These are phyloP conservation scores for Epithele typhae DNA, from an alignment of 768 basidiomycete species.

Conservation along the genomic window DNA sequence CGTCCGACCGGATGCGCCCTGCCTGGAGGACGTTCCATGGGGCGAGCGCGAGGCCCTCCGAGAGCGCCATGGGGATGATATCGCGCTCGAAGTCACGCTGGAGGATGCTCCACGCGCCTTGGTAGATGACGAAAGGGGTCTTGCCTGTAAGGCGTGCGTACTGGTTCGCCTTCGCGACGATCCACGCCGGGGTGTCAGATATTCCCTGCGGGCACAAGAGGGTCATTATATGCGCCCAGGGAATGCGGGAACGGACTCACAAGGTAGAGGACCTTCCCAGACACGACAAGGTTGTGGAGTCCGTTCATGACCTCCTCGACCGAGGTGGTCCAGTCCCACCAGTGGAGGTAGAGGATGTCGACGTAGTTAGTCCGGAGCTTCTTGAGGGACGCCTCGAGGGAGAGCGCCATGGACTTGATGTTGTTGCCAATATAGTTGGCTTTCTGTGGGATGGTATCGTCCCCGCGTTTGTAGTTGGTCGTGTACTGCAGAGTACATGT, in stretches of 20 bases:
- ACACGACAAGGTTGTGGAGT: conserved; percentile 45
- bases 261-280: conserved; percentile 42
- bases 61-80: conserved; percentile 33
- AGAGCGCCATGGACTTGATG: conserved; percentile 33
- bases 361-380: conserved; percentile 41
- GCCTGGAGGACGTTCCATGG: conserved; percentile 21
- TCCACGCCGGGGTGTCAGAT: conserved; percentile 33
- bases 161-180: conserved; percentile 34
- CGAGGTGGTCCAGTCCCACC: conserved; percentile 49
- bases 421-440: conserved; percentile 34
- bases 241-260: conserved; percentile 6
- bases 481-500: too few species aligned
- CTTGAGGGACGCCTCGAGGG: conserved; percentile 31
- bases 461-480: too few species aligned
- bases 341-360: conserved; percentile 43
- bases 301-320: conserved; percentile 55
- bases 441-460: conserved; percentile 16
- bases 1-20: conserved; percentile 20
- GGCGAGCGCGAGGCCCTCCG: conserved; percentile 25
- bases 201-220: conserved; percentile 12
- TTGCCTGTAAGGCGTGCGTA: conserved; percentile 36
- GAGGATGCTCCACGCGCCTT: conserved; percentile 34
- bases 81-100: conserved; percentile 36
- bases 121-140: conserved; percentile 32
- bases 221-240: too few species aligned